Conservation (phyloP, 2,329 filamentous ascomycete species). For the Trichoderma sp. region DNA sequence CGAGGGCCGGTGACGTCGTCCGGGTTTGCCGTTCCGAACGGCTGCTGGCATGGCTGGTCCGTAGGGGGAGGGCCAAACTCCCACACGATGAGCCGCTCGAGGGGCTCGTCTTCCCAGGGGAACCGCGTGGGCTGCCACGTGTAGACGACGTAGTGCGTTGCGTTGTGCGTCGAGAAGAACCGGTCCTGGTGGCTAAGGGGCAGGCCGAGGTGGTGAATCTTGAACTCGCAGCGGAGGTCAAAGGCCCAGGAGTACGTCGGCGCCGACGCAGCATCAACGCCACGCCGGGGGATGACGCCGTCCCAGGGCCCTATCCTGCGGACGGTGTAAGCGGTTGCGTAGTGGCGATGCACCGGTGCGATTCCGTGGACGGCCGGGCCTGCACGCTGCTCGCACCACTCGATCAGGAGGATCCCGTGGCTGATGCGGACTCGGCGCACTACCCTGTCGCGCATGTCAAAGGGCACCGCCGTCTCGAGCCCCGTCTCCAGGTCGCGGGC, state of each 20-base stretch:
- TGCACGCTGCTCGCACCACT: slow-evolving; percentile 56
- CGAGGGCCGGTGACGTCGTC: slow-evolving; percentile 35
- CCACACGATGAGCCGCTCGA: slow-evolving; percentile 58
- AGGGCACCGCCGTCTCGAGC: slow-evolving; percentile 46
- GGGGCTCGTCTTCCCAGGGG: slow-evolving; percentile 53
- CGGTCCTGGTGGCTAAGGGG: slow-evolving; percentile 53
- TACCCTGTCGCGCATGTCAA: slow-evolving; percentile 47
- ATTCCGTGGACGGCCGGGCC: slow-evolving; percentile 51
- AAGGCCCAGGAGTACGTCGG: slow-evolving; percentile 38
- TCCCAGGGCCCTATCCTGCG: not conserved
- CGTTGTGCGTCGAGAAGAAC: slow-evolving; percentile 60
- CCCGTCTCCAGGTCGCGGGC: slow-evolving; percentile 50
- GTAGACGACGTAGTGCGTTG: slow-evolving; percentile 59
- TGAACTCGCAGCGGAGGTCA: slow-evolving; percentile 56
- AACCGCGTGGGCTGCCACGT: slow-evolving; percentile 58
- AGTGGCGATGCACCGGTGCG: slow-evolving; percentile 54
- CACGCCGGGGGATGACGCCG: not conserved
- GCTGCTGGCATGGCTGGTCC: slow-evolving; percentile 51
- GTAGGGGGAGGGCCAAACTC: slow-evolving; percentile 50
- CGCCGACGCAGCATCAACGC: not conserved
- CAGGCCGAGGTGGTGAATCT: slow-evolving; percentile 56
- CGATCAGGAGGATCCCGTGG: slow-evolving; percentile 55
- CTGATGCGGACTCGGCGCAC: slow-evolving; percentile 54
- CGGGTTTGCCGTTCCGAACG: slow-evolving; percentile 38
- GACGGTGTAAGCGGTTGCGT: slow-evolving; percentile 57